Evolutionary conservation across 768 basidiomycete species (phyloP).

Genomic region (Suillus discolor): DNA sequence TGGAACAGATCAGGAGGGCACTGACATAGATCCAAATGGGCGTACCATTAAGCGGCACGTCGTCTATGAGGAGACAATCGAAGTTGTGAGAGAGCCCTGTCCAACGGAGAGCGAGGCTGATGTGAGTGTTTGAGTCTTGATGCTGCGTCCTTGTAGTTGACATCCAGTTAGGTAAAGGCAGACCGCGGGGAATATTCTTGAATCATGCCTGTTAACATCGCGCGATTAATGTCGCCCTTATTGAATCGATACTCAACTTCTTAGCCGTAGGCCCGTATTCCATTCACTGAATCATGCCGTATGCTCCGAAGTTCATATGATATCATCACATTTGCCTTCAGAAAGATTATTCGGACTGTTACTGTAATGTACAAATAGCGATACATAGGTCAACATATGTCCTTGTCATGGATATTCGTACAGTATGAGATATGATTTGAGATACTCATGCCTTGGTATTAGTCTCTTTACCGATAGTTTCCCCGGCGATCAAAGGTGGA

Average conservation of each 20-base stretch:
- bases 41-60: slow-evolving; percentile 24
- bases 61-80: slow-evolving; percentile 11
- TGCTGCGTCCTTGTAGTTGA: not conserved
- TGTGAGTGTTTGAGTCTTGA: slow-evolving; percentile 14
- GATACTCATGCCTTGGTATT: not conserved
- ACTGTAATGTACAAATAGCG: not conserved
- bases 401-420: not conserved
- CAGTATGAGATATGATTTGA: no score
- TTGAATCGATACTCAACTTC: not conserved
- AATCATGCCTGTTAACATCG: not conserved
- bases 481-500: slow-evolving; percentile 30
- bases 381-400: not conserved
- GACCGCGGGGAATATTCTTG: slow-evolving; percentile 3
- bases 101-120: slow-evolving; percentile 17
- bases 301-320: not conserved
- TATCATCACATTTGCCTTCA: not conserved
- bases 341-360: not conserved
- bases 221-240: not conserved
- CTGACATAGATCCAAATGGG: slow-evolving; percentile 26
- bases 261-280: not conserved
- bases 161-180: slow-evolving; percentile 4
- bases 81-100: slow-evolving; percentile 3
- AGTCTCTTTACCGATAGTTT: slow-evolving; percentile 26
- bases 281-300: not conserved
- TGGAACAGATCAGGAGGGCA: slow-evolving; percentile 23